A percentile compares a stretch with the other conserved stretches of the same genome.
These are phyloP conservation scores for Pseudomassariella vexata DNA, from an alignment of 2,329 filamentous ascomycete genomes.

Conservation along the genomic window DNA sequence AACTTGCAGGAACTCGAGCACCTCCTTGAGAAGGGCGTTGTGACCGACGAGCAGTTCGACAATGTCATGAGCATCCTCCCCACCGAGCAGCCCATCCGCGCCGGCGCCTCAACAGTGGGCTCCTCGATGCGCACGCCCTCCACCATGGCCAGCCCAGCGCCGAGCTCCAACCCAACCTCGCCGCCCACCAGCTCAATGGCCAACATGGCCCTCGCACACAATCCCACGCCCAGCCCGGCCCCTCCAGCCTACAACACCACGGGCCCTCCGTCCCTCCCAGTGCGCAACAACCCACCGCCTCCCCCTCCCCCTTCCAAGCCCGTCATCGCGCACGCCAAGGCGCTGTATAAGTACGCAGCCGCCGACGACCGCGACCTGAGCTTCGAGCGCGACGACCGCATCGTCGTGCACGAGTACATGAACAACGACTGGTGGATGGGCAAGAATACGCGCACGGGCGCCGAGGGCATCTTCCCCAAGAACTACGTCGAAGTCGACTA, in stretches of 20 bases:
- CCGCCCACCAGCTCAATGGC: constrained; percentile 34
- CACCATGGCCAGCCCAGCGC: constrained; percentile 22
- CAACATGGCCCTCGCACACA: constrained; percentile 30
- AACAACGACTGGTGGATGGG: constrained; percentile 98
- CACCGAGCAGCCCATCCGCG: constrained; percentile 58
- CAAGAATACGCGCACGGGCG: constrained; percentile 72
- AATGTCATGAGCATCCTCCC: constrained; percentile 71
- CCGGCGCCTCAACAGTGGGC: constrained; percentile 38
- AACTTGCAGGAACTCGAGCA: constrained; percentile 93
- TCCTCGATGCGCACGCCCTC: constrained; percentile 24
- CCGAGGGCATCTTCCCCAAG: constrained; percentile 91
- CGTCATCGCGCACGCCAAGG: constrained; percentile 67
- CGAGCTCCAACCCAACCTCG: constrained; percentile 9
- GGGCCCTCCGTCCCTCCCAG: constrained; percentile 24
- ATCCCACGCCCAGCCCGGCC: constrained; percentile 28
- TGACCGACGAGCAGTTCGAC: constrained; percentile 70
- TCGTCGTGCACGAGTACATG: constrained; percentile 85
- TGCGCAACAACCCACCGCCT: constrained; percentile 31
- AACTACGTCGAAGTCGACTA: constrained; percentile 77
- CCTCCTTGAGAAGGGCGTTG: constrained; percentile 75
- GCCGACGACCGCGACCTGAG: constrained; percentile 76
- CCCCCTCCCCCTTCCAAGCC: constrained; percentile 42
- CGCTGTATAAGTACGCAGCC: constrained; percentile 77
- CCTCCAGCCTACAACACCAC: constrained; percentile 49
- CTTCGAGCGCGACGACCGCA: constrained; percentile 72